Evolutionary conservation across 2,329 filamentous ascomycete genomes (phyloP), one percentile per base, ranked within the genome.

Genomic region (Zymoseptoria tritici): DNA sequence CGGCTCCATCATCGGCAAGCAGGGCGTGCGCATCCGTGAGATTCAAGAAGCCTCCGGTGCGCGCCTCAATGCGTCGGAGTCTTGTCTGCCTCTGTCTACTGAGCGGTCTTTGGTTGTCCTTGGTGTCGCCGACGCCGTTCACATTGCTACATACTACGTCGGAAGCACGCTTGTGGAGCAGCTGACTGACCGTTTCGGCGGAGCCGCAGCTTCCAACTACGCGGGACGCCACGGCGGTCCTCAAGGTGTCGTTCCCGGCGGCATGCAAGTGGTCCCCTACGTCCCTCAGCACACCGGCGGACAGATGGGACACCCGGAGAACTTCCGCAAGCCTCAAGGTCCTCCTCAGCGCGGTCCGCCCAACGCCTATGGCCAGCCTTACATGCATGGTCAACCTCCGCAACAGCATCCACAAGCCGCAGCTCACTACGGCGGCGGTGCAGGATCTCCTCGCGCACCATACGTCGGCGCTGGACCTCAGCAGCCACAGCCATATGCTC

Each of bases 251-350:
- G 91, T 97, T 16, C 94, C 94, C 21, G 94, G 94, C 61, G 94
- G 94, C 62, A 96, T 99, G 91, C 94, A 97, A 75, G 94, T 99
- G 55, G 91, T 97, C n/a, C 94, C 94, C 5, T 99, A 99, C 74
- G 89, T 91, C 59, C 94, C 94, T 55, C 92, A 97, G 75, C 89
- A 93, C 26, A 90, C 91, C 59, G 90, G 91, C 60, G 94, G 94
- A 66, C 92, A 93, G 74, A 97, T 92, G 73, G 92, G 92, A 59
- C 90, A 92, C 70, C 87, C 91, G 52, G 93, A 97, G 64, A 90
- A 90, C 74, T 96, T 84, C 73, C 86, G 63, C 19, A 85, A 89
- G 66, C 87, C 89, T 65, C 85, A 89, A 61, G 85, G 87, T 59
- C 85, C 89, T 64, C 79, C 84, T 53, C 86, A 90, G 71, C 86